A percentile compares a stretch with the other conserved stretches of the same genome.
phyloP scores from a whole-genome alignment of 306 rosid species.

The Gastrolobium bilobum region DNA sequence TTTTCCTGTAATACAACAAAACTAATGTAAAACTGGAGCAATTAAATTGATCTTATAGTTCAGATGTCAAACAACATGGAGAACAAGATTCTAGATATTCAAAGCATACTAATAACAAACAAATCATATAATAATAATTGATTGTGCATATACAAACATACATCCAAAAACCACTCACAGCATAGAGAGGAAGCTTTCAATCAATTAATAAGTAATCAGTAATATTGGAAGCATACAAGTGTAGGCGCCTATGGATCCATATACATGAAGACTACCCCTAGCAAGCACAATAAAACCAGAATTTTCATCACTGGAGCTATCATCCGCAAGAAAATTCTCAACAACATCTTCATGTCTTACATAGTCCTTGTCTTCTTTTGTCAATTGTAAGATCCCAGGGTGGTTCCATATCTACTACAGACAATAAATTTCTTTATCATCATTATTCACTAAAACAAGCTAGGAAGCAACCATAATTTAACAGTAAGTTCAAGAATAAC shows the following conservation, averaged over 20 bases:
- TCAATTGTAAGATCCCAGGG: conserved; percentile 97
- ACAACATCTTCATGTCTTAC: conserved; percentile 79
- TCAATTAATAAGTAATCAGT: conserved; percentile 8
- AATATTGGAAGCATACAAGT: conserved; percentile 33
- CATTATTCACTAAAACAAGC: conserved; percentile 35
- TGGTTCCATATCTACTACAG: conserved; percentile 94
- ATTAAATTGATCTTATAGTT: not conserved
- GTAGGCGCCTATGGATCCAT: conserved; percentile 29
- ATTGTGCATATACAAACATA: conserved; percentile 1
- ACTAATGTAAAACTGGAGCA: not conserved
- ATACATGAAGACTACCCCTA: conserved; percentile 66
- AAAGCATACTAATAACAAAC: not conserved
- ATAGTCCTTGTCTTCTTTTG: conserved; percentile 77
- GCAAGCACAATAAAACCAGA: conserved; percentile 70
- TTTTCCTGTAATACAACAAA: not conserved
- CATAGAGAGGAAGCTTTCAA: not conserved
- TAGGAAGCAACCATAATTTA: conserved; percentile 38
- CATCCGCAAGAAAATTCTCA: conserved; percentile 92
- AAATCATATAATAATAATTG: not conserved
- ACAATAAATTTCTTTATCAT: conserved; percentile 48
- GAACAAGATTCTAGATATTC: conserved; percentile 4
- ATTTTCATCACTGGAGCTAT: conserved; percentile 94
- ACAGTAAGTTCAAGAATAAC: conserved; percentile 33
- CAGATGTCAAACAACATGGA: conserved; percentile 29
- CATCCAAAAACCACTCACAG: conserved; percentile 9